Base-by-base conservation (phyloP, 768 basidiomycete genomes). In the Leccinum arenicola region DNA sequence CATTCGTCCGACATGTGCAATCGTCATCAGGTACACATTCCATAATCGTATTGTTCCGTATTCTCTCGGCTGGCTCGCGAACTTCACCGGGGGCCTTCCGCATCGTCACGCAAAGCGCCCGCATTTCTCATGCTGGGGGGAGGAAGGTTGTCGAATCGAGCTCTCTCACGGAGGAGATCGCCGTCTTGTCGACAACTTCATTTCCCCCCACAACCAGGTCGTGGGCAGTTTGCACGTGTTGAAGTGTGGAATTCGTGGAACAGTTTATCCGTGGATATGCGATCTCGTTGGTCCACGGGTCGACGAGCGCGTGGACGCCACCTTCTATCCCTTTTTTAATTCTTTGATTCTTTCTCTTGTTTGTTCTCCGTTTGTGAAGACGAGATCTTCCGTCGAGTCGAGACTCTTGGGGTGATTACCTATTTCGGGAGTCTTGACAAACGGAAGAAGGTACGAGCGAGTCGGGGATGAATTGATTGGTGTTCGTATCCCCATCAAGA, bases 61-160 rank as follows among this genome's bases (percentile, higher is more conserved):
- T 19, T 61, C 64, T 61, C 52, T 61, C 52, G 48, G 48, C 36
- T 48, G 56, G 66, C 12, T 53, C 45, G 29, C 43, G 62, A 50
- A 54, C 53, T 47, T 52, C 52, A 25, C 56, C 50, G 36, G n/a
- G 11, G 10, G 27, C 50, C 21, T 11, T 50, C 43, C 51, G 29
- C 17, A 14, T 31, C 50, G 56, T 43, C 50, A 51, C 15, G 36
- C 36, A 21, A 31, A 11, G 21, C 49, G 35, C 50, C 56, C 38
- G 50, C 35, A 27, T 45, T 45, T 47, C 45, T 53, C 52, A 57
- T 50, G 52, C 3, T 38, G 27, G 51, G 5, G 3, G 3, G 23
- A 49, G 23, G 2, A 12, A 19, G 19, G 48, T 49, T 10, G 1
- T 49, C 7, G 48, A 17, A 49, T 23, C 23, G 48, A 17, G n/a